A percentile compares a stretch with the other conserved stretches of the same genome.
These are phyloP conservation scores for Penicillium glabrum DNA, from an alignment of 2,329 filamentous ascomycete genomes.

Conservation along the genomic window DNA sequence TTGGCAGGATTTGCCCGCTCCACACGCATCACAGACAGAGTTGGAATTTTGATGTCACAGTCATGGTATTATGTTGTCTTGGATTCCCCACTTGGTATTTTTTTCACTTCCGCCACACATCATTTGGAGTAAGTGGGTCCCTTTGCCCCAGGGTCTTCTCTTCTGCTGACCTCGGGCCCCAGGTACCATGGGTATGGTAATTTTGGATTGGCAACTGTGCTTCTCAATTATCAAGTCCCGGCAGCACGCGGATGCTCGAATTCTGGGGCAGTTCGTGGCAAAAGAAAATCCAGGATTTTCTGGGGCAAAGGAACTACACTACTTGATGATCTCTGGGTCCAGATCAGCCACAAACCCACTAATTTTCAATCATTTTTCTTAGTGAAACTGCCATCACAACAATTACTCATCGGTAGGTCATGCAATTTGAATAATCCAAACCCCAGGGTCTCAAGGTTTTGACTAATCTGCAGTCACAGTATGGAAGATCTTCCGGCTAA, in stretches of 20 bases:
- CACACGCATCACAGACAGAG: neutral
- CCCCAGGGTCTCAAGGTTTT: no score
- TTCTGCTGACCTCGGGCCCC: neutral
- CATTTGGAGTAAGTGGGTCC: constrained; percentile 8
- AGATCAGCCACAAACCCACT: neutral
- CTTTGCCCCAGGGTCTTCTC: constrained; percentile 1
- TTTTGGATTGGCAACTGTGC: neutral
- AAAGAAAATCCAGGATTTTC: neutral
- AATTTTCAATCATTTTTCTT: neutral
- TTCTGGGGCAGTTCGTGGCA: neutral
- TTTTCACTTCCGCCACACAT: neutral
- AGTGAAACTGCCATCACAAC: neutral
- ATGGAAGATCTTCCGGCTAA: constrained; percentile 6
- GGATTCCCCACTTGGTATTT: neutral
- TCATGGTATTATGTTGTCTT: neutral
- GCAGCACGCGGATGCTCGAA: neutral
- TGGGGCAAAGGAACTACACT: neutral
- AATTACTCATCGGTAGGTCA: neutral
- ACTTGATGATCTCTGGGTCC: neutral
- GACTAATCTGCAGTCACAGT: no score
- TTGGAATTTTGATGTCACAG: neutral
- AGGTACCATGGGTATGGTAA: neutral
- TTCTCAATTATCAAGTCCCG: neutral
- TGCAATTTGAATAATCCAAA: no score
- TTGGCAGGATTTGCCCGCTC: neutral